These are phyloP conservation scores for Delonix regia DNA, from an alignment of 306 rosid species.

Conservation along the genomic window DNA sequence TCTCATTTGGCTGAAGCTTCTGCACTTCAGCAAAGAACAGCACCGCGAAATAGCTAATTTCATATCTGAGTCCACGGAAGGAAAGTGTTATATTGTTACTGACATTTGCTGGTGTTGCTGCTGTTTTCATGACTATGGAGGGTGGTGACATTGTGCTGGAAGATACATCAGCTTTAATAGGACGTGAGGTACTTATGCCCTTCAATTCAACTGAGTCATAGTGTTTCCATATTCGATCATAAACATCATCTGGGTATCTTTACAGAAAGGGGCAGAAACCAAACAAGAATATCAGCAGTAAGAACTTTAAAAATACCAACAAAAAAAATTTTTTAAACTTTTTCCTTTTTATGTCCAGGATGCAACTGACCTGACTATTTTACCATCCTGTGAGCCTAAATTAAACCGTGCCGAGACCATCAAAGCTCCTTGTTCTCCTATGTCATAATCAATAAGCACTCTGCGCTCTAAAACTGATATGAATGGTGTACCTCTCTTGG, in stretches of 20 bases:
- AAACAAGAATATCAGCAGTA: no score
- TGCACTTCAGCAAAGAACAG: neutral
- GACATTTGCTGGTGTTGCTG: neutral
- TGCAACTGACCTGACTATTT: neutral
- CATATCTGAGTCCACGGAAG: no score
- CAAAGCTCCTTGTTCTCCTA: no score
- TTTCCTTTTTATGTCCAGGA: no score
- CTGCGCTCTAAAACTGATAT: neutral
- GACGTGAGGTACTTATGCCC: neutral
- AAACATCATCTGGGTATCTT: neutral
- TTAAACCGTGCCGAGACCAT: neutral
- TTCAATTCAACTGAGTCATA: neutral
- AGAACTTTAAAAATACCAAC: no score
- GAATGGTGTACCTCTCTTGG: neutral
- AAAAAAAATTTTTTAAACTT: no score
- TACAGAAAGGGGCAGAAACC: neutral
- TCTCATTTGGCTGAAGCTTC: neutral
- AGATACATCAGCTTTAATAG: no score
- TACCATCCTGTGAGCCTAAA: neutral
- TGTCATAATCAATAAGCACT: no score
- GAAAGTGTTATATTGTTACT: neutral
- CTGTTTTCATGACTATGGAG: neutral
- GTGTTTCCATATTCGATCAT: neutral
- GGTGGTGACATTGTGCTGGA: neutral
- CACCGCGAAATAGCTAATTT: no score